Base-by-base conservation (phyloP, 495 filamentous ascomycete species). In the Astrocystis sublimbata region DNA sequence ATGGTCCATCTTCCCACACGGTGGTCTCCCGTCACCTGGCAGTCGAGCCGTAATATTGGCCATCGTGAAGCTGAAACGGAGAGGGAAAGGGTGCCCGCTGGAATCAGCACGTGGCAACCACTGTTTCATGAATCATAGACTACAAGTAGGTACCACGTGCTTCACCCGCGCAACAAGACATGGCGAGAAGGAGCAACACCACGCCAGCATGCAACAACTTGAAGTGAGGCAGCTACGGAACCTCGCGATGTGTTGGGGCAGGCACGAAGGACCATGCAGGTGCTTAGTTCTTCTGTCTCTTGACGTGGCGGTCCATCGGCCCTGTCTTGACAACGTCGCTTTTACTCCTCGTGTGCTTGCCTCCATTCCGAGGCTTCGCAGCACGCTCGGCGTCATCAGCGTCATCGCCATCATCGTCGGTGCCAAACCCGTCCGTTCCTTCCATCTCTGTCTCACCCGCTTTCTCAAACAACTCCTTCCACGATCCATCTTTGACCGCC, bases 401-500 rank as follows among this genome's bases (percentile, higher is more conserved):
- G 30, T 70, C 41, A n/a, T 71, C 68, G 42, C 71, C 69, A 5
- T 28, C 30, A 50, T 71, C 58, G 19, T 61, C 49, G n/a, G 58
- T 64, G n/a, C 68, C 63, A 24, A 58, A 70, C 23, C 65, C 68
- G 8, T 45, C 64, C 10, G 65, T 69, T 1, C 68, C 70, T 61
- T 73, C 73, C 33, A 78, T 77, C 61, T 78, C 76, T 21, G 79
- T 85, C 13, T 79, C 79, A 0, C 81, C 83, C 24, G 78, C 79
- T 5, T 72, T 78, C 12, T 71, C 62, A 61, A 90, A 90, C 33
- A 83, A 59, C 46, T 79, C 62, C 46, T 76, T 81, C 88, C 88
- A 90, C 1, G 78, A 79, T 10, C 87, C 87, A 68, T 88, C 77
- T 58, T 84, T 68, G 2, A 90, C 85, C 63, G 73, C 75, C 15